Base-by-base conservation (phyloP, 192 early-diverging fungal species). In the Fimicolochytrium jonesii region DNA sequence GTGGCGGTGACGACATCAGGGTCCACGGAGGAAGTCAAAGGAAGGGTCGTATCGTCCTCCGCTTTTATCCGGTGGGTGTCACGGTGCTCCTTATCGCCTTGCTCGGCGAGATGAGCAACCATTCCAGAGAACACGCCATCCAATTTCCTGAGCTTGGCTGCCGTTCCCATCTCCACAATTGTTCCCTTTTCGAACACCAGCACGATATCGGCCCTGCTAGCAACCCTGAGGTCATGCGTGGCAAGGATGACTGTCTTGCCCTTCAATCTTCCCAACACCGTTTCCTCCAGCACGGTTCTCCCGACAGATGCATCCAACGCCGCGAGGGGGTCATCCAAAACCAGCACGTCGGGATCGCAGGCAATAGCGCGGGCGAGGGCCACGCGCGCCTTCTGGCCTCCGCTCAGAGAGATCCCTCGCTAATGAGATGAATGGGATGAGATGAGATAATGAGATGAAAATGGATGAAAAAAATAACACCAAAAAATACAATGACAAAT, bases 171-270 rank as follows among this genome's bases (percentile, higher is more conserved):
- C 64, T 87, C 81, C 6, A 62, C 72, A 37, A 92, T 81, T 30
- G 65, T 59, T 6, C 88, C 87, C 13, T 87, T 73, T 29, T 83
- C 76, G 37, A 92, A 59, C 6, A 77, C 75, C 18, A 91, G 52
- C 11, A 92, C 65, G 52, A 84, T 81, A 47, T 90, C 82, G 22
- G 77, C 83, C 36, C 79, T 70, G 1, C 82, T 83, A 51, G 90
- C 45, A 34, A 82, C 59, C 30, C 15, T 13, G 17, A 49, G 45
- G 41, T 82, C 75, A 61, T 94, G 89, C 0, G 92, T 92, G 5
- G 90, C 87, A 45, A 96, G 55, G 2, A 74, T 20, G 17, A 28
- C 75, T 6, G 90, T 86, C 76, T 92, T 96, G 49, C 77, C 78
- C 1, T 62, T 71, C 49, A 92, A 67, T 0, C 30, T 11, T 0